phyloP scores from a whole-genome alignment of 1,284 basidiomycete genomes.

The Tilletia setariae region DNA sequence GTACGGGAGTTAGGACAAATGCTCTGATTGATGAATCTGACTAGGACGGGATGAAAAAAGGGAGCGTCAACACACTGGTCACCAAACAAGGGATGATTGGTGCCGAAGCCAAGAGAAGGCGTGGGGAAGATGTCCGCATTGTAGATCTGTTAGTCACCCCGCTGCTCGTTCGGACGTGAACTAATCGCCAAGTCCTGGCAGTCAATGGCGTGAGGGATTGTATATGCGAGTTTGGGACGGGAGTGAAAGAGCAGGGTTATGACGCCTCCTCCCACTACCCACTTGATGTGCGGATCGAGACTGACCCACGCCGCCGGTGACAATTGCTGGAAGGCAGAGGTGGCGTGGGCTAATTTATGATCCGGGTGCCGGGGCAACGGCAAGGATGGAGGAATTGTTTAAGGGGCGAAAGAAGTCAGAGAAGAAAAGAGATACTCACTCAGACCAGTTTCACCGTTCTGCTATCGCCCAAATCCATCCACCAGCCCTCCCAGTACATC shows the following conservation, averaged over 20 bases:
- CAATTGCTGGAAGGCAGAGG: background rate
- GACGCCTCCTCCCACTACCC: background rate
- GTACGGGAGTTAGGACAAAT: too few species aligned
- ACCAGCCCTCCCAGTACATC: slow-evolving; percentile 1
- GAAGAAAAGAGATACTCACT: background rate
- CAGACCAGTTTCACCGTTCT: background rate
- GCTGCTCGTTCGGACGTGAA: too few species aligned
- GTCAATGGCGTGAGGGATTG: too few species aligned
- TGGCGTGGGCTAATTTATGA: slow-evolving; percentile 10
- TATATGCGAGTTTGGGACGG: too few species aligned
- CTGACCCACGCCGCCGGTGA: slow-evolving; percentile 2
- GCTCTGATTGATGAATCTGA: too few species aligned
- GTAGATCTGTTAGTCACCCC: background rate
- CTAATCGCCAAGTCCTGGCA: too few species aligned
- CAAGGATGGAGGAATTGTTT: background rate
- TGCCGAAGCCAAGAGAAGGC: background rate
- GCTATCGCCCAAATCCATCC: background rate
- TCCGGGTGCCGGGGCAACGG: background rate
- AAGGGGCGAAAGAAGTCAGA: background rate
- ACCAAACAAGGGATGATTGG: too few species aligned
- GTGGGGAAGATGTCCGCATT: background rate
- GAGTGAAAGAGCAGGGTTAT: background rate
- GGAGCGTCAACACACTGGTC: too few species aligned
- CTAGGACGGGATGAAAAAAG: too few species aligned
- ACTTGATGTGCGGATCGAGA: slow-evolving; percentile 9